These are phyloP conservation scores for Sparassis latifolia DNA, from an alignment of 1,284 basidiomycete species.

Conservation along the genomic window DNA sequence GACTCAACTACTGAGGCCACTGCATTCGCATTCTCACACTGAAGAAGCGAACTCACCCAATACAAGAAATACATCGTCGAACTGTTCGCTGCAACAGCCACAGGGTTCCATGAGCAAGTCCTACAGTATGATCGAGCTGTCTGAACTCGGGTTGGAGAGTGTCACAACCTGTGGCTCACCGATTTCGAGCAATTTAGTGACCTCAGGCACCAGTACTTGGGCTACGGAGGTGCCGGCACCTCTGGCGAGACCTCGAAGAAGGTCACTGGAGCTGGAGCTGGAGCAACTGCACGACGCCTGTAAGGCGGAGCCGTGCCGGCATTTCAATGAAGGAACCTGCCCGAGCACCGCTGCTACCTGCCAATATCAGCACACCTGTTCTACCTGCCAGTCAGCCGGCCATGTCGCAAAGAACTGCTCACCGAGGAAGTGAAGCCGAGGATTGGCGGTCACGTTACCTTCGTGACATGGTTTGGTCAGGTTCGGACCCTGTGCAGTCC, in stretches of 20 bases:
- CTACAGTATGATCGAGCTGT: constrained; percentile 2
- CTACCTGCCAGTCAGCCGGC: neutral
- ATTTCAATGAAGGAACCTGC: neutral
- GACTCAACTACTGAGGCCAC: neutral
- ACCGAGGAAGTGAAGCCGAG: neutral
- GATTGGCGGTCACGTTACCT: neutral
- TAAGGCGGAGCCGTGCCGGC: neutral
- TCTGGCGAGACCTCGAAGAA: neutral
- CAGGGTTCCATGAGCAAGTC: neutral
- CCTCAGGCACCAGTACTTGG: neutral
- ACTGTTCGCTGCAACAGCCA: neutral
- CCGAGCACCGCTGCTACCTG: neutral
- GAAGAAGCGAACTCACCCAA: neutral
- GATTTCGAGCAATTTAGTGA: neutral
- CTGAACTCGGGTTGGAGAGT: neutral
- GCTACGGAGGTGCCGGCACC: neutral
- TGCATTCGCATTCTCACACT: constrained; percentile 3
- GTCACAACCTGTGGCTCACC: neutral
- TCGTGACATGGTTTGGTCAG: neutral
- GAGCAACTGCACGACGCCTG: neutral
- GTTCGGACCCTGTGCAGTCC: neutral
- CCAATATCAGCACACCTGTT: constrained; percentile 1
- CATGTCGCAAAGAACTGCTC: neutral
- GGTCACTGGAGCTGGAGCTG: neutral
- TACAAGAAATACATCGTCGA: constrained; percentile 1